Evolutionary conservation across 495 filamentous ascomycete species (phyloP).

Genomic region (Tuber magnatum): DNA sequence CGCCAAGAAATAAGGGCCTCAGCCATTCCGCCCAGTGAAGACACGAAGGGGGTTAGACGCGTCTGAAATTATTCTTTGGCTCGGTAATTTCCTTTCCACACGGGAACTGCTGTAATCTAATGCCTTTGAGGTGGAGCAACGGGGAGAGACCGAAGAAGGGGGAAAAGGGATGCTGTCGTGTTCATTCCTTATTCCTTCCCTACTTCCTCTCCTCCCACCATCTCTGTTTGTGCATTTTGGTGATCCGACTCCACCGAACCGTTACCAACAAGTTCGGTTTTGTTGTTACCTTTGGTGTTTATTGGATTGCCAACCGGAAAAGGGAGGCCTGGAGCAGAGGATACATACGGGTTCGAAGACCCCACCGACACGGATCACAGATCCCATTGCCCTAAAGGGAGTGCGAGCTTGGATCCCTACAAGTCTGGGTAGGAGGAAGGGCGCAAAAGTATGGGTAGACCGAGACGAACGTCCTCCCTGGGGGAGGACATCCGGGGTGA

Average conservation of each 20-base stretch:
- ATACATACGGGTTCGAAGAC: neutral
- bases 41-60: neutral
- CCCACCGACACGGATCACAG: neutral
- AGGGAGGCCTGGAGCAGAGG: neutral
- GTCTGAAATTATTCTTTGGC: neutral
- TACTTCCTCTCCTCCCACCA: neutral
- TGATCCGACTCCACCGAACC: neutral
- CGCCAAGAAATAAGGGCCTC: neutral
- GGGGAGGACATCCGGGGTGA: constrained; percentile 39
- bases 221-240: neutral
- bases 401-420: neutral
- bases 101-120: neutral
- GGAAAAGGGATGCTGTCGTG: neutral
- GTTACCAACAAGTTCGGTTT: neutral
- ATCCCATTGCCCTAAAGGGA: neutral
- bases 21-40: neutral
- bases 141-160: neutral
- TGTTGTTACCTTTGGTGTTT: neutral
- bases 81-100: neutral
- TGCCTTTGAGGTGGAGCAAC: neutral
- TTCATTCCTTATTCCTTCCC: neutral
- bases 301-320: neutral
- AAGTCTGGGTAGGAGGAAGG: constrained; percentile 2
- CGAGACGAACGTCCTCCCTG: constrained; percentile 29
- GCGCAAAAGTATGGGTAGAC: constrained; percentile 27